Base-by-base conservation (phyloP, 805 yeast species). In the Yarrowia keelungensis region DNA sequence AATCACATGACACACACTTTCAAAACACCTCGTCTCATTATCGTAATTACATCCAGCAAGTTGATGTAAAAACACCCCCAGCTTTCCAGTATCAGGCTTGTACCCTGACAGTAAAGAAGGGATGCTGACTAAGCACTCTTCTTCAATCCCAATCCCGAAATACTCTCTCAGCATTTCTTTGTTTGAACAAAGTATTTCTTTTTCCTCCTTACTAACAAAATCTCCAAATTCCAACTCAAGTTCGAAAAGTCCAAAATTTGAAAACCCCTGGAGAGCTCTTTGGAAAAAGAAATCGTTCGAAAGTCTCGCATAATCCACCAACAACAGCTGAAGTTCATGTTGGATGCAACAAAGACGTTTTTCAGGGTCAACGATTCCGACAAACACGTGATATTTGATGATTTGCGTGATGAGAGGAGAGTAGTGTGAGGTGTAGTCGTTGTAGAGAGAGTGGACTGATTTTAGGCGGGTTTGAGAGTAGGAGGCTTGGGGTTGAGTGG, bases 111-210 rank as follows among this genome's bases (percentile, higher is more conserved):
- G 69, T 4, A 95, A 76, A 75, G 93, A 77, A 0, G 99, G 99
- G 1, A 95, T 26, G 32, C 32, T 26, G 68, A 5, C 87, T 74
- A 4, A 51, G 69, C 1, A 95, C 72, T 1, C 75, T 73, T 74
- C 74, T 11, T 67, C 71, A 2, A 89, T 72, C 1, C 72, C 77
- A 8, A 92, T 81, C 7, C 84, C 81, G 76, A 93, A 95, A 73
- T 95, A 95, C 72, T 93, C 98, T 5, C 78, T 74, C 49, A 90
- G 81, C 98, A 95, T 94, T 3, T 87, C 92, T 79, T 79, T 93
- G 90, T 89, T 0, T 76, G 11, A 71, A 35, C 32, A 76, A 32
- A 54, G 76, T 16, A n/a, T 72, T 69, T 8, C 14, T 2, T 2
- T 3, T 61, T 19, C 39, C 42, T 69, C 11, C 75, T 59, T 4